A percentile compares a stretch with the other conserved stretches of the same genome.
These are phyloP conservation scores for Cokeromyces recurvatus DNA, from an alignment of 371 early-diverging fungal species.

Conservation along the genomic window DNA sequence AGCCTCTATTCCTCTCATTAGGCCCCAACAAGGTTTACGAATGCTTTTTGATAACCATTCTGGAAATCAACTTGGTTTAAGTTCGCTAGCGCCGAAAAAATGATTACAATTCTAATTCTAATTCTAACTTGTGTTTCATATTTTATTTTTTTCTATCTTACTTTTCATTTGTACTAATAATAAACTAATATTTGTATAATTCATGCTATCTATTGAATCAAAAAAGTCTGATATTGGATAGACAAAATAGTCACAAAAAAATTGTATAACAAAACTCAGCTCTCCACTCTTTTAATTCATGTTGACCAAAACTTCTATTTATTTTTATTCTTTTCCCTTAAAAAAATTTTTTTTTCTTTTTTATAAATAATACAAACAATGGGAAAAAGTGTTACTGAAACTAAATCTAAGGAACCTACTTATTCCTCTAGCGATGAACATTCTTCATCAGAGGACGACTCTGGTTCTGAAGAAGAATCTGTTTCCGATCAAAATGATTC, in stretches of 20 bases:
- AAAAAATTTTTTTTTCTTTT: not conserved
- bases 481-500: not conserved
- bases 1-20: slow-evolving; percentile 13
- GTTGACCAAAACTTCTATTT: no score
- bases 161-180: no score
- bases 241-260: no score
- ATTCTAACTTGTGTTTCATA: no score
- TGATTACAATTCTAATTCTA: no score
- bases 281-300: no score
- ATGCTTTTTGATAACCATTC: slow-evolving; percentile 13
- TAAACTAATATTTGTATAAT: no score
- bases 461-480: not conserved
- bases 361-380: not conserved
- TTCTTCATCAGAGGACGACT: not conserved
- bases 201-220: no score
- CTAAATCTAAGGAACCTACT: slow-evolving; percentile 83
- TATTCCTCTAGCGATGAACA: slow-evolving; percentile 2
- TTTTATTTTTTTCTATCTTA: no score
- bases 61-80: slow-evolving; percentile 6
- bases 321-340: no score
- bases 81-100: slow-evolving; percentile 8
- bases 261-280: no score
- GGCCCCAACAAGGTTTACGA: slow-evolving; percentile 12
- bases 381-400: slow-evolving; percentile 93
- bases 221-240: no score